Evolutionary conservation across 768 basidiomycete species (phyloP).

Genomic region (Vishniacozyma victoriae): DNA sequence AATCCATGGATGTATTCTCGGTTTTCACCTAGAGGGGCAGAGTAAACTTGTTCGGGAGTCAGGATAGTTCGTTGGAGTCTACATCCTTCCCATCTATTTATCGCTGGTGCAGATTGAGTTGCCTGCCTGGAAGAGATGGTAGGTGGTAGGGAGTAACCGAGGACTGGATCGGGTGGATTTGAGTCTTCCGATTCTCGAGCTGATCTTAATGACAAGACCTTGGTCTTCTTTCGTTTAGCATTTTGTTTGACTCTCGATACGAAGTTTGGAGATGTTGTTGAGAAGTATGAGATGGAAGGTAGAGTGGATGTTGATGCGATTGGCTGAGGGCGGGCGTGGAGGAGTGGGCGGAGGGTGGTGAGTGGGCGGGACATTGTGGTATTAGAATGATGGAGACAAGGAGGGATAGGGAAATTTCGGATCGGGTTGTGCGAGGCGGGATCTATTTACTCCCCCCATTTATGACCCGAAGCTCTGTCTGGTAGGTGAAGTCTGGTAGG

Average conservation of each 20-base stretch:
- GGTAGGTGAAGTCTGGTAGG: no score
- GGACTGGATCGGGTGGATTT: slow-evolving; percentile 43
- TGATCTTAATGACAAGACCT: slow-evolving; percentile 8
- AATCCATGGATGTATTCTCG: slow-evolving; percentile 33
- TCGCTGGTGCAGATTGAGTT: slow-evolving; percentile 5
- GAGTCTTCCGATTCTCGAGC: slow-evolving; percentile 47
- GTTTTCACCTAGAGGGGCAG: slow-evolving; percentile 2
- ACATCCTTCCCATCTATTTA: slow-evolving; percentile 26
- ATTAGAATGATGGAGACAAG: not conserved
- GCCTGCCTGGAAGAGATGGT: slow-evolving; percentile 5
- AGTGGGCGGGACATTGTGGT: not conserved
- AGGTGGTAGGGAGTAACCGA: no score
- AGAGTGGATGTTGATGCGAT: not conserved
- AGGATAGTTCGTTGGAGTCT: slow-evolving; percentile 27
- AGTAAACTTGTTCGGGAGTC: slow-evolving; percentile 19
- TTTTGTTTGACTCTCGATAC: slow-evolving; percentile 7
- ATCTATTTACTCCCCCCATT: no score
- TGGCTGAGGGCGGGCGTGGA: not conserved
- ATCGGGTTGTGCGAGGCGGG: no score
- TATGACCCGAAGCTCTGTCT: no score
- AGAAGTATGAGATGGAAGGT: not conserved
- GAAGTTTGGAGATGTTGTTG: not conserved
- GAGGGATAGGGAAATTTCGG: not conserved
- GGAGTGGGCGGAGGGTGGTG: not conserved
- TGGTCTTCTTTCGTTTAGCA: slow-evolving; percentile 12